These are phyloP conservation scores for Ganoderma lucidum DNA, from an alignment of 1,284 basidiomycete species.

Conservation along the genomic window DNA sequence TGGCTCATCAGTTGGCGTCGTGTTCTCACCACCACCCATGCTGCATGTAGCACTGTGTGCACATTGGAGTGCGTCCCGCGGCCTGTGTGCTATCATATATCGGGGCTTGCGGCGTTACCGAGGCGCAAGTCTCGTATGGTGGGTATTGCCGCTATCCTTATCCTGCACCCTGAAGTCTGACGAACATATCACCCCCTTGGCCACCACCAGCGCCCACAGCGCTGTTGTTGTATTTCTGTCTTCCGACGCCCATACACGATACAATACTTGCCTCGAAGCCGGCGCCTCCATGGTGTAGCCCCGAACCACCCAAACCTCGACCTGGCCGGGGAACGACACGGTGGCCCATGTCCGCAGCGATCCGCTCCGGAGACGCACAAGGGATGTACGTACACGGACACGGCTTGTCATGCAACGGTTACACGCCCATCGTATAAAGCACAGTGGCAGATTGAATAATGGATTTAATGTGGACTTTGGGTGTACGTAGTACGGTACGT, in stretches of 20 bases:
- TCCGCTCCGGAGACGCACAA: not conserved
- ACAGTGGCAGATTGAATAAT: not conserved
- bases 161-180: not conserved
- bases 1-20: not conserved
- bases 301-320: not conserved
- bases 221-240: not conserved
- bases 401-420: not conserved
- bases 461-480: not conserved
- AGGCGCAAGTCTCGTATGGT: not conserved
- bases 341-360: not conserved
- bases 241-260: not conserved
- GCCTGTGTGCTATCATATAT: not conserved
- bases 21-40: not conserved
- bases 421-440: not conserved
- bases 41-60: not conserved
- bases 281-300: not conserved
- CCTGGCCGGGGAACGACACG: not conserved
- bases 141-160: not conserved
- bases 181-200: not conserved
- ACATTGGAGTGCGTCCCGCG: not conserved
- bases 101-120: slow-evolving; percentile 4
- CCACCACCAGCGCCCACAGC: slow-evolving; percentile 3
- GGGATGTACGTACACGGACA: slow-evolving; percentile 1
- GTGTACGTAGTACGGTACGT: not conserved
- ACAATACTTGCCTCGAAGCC: not conserved